Percentiles rank a stretch among this genome's conserved stretches.
Evolutionary conservation across 2,329 filamentous ascomycete species (phyloP).

Genomic region (Aspergillus viridinutans): DNA sequence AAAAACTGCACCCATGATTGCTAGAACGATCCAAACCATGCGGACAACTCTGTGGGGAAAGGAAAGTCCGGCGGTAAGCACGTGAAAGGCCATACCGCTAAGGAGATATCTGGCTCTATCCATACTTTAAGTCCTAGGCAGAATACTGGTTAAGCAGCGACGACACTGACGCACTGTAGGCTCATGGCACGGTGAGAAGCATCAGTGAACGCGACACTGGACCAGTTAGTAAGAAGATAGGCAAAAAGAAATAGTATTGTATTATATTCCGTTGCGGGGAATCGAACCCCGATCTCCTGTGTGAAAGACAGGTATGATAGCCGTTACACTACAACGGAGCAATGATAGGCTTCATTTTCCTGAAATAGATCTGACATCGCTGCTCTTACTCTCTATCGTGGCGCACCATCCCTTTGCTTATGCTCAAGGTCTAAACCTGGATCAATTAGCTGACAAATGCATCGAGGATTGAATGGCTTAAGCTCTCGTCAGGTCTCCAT

Average conservation of each 20-base stretch:
- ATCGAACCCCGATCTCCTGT: slow-evolving; percentile 10
- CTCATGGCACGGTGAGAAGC: not conserved
- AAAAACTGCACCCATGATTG: not conserved
- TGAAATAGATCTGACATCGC: not conserved
- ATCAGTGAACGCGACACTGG: not conserved
- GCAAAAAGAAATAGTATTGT: not conserved
- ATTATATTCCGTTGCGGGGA: slow-evolving; percentile 4
- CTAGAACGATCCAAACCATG: not conserved
- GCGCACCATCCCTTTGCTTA: too few species aligned
- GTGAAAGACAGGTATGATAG: slow-evolving; percentile 9
- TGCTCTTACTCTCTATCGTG: too few species aligned
- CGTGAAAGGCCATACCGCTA: not conserved
- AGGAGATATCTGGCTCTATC: not conserved
- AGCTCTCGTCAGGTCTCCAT: too few species aligned
- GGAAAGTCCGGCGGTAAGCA: not conserved
- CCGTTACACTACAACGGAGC: slow-evolving; percentile 9
- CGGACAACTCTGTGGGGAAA: not conserved
- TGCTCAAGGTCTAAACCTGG: too few species aligned
- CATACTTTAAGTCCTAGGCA: not conserved
- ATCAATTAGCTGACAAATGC: too few species aligned
- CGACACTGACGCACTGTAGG: not conserved
- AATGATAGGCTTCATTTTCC: not conserved
- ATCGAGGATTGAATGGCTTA: too few species aligned
- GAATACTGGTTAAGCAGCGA: too few species aligned
- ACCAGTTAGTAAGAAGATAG: not conserved